A percentile compares a stretch with the other conserved stretches of the same genome.
Conservation (phyloP, 2,329 filamentous ascomycete species). For the Sclerotinia borealis region DNA sequence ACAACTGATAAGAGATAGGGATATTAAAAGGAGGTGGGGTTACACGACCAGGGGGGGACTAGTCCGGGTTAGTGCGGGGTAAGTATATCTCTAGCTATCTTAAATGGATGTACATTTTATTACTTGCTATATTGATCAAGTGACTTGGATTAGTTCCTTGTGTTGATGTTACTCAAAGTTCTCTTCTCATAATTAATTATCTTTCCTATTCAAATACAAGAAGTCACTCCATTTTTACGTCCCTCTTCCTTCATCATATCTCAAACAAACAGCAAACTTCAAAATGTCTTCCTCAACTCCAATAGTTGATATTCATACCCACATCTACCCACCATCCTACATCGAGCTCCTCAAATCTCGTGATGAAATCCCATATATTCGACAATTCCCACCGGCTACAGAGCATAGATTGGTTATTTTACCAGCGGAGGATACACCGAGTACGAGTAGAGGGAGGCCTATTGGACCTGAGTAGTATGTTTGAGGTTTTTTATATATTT, state of each 20-base stretch:
- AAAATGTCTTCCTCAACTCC: constrained; percentile 31
- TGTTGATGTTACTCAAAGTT: neutral
- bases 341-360: constrained; percentile 54
- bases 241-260: neutral
- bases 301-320: constrained; percentile 62
- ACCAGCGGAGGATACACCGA: constrained; percentile 47
- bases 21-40: neutral
- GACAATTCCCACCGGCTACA: constrained; percentile 51
- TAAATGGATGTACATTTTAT: neutral
- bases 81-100: neutral
- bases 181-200: neutral
- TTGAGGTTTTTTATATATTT: neutral
- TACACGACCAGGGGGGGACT: neutral
- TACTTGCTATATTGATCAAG: neutral
- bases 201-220: neutral
- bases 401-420: constrained; percentile 63
- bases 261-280: neutral
- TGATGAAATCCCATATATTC: constrained; percentile 62
- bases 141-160: neutral
- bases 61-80: constrained; percentile 6
- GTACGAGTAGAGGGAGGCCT: constrained; percentile 66
- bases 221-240: too few species aligned
- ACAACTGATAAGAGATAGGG: neutral
- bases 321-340: constrained; percentile 63
- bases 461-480: constrained; percentile 73